Conservation (phyloP, 352 stramenopile species). For the Globisporangium nagaii region DNA sequence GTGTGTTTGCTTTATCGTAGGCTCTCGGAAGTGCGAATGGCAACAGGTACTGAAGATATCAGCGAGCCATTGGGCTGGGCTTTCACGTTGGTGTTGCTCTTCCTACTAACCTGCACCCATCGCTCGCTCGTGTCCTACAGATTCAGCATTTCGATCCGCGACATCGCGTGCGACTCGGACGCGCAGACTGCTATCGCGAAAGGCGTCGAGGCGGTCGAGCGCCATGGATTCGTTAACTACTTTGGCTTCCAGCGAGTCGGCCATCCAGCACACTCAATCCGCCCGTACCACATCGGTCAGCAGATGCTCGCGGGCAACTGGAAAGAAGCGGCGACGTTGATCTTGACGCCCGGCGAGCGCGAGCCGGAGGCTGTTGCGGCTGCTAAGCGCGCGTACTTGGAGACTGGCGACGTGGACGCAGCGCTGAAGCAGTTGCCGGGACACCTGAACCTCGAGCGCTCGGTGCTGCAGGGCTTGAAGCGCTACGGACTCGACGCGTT, state of each 20-base stretch:
- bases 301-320: conserved; percentile 60
- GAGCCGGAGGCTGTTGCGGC: conserved; percentile 25
- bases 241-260: conserved; percentile 81
- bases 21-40: conserved; percentile 41
- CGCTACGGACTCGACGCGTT: conserved; percentile 42
- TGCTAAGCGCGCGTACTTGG: conserved; percentile 46
- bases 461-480: conserved; percentile 62
- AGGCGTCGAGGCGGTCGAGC: conserved; percentile 25
- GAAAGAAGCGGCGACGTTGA: conserved; percentile 36
- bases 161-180: conserved; percentile 18
- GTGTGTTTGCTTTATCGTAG: conserved; percentile 10
- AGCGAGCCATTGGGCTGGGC: not conserved
- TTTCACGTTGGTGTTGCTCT: not conserved
- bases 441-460: conserved; percentile 39
- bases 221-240: conserved; percentile 67
- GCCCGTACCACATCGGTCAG: conserved; percentile 66
- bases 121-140: not conserved
- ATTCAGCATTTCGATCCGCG: conserved; percentile 51
- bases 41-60: conserved; percentile 28
- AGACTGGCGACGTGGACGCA: conserved; percentile 38
- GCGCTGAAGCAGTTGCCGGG: conserved; percentile 49
- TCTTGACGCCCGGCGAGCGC: conserved; percentile 32
- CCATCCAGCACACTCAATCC: conserved; percentile 29
- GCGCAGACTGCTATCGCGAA: conserved; percentile 15
- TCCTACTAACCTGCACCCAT: not conserved